These are phyloP conservation scores for Leptographium galeiforme DNA, from an alignment of 2,329 filamentous ascomycete genomes.

Conservation along the genomic window DNA sequence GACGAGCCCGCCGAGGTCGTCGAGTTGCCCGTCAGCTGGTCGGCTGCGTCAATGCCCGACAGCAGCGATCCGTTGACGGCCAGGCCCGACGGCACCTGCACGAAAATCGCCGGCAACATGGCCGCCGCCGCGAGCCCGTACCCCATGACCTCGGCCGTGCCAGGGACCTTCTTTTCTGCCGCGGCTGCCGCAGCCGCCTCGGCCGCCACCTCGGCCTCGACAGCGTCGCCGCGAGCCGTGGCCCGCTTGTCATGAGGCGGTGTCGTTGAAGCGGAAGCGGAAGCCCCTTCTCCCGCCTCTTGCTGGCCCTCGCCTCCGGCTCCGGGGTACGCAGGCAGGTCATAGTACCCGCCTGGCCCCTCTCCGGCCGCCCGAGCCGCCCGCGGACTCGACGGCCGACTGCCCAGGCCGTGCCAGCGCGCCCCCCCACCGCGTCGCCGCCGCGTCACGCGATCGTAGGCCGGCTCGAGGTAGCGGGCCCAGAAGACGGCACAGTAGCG, in stretches of 20 bases:
- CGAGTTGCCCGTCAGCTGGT: constrained; percentile 35
- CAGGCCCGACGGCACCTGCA: constrained; percentile 50
- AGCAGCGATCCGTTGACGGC: constrained; percentile 46
- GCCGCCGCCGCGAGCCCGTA: constrained; percentile 74
- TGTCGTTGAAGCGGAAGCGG: too few relatives aligned
- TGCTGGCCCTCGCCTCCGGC: background rate
- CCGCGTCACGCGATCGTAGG: constrained; percentile 14
- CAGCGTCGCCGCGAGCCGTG: background rate
- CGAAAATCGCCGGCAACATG: constrained; percentile 77
- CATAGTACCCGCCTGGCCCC: constrained; percentile 1
- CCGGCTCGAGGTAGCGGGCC: constrained; percentile 32
- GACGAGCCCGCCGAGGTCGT: constrained; percentile 16
- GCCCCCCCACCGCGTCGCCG: background rate
- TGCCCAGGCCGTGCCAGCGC: background rate
- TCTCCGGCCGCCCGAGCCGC: background rate
- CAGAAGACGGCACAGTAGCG: constrained; percentile 41
- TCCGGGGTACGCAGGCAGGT: constrained; percentile 5
- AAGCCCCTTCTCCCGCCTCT: too few relatives aligned
- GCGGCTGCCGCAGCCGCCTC: constrained; percentile 6
- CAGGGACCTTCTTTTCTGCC: constrained; percentile 11
- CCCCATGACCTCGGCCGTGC: constrained; percentile 32
- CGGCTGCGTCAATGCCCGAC: constrained; percentile 41
- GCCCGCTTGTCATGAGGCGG: too few relatives aligned
- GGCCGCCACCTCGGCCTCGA: background rate
- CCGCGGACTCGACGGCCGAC: background rate